Evolutionary conservation across 495 filamentous ascomycete species (phyloP), one percentile per base, ranked within the genome.

Genomic region (Talaromyces liani): DNA sequence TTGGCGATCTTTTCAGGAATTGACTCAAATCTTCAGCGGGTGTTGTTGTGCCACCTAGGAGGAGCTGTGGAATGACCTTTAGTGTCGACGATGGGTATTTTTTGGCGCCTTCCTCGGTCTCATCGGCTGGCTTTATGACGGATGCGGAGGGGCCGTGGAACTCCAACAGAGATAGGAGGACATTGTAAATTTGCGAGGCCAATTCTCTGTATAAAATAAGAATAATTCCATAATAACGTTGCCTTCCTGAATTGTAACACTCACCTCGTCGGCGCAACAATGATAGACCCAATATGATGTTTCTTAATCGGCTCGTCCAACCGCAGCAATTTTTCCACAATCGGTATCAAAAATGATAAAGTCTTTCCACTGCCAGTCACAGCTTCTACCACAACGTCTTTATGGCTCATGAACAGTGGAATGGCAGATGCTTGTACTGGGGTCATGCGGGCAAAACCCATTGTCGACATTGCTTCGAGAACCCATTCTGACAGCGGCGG

Each of bases 341-440:
- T 77, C 0, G 94, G 94, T 27, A 98, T 90, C 55, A 98, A 74
- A 69, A 94, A 98, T 2, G 92, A 88, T 49, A 97, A 77, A 0
- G 94, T 98, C 75, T 98, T 98, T 53, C 94, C 94, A 70, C 90
- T 94, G 7, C 95, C 94, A 2, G 94, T 98, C 7, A 97, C 94
- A 2, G 94, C 95, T 73, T 97, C 93, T 29, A 97, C 93, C 3
- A 98, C 93, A 0, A 98, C 93, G 76, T 98, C 94, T 68, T 97
- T 97, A 73, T 98, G 91, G 7, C 87, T 88, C 76, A 91, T 86
- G 73, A 97, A 96, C 16, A 97, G 82, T 10, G 93, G 93, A 66
- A 98, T 91, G 16, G 89, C 88, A n/a, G 90, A 93, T 24, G 92
- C 91, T 73, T 98, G 94, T 16, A 97, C 94, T 1, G 94, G 94